Conservation (phyloP, 2,329 filamentous ascomycete genomes). For the Aschersonia sp. region DNA sequence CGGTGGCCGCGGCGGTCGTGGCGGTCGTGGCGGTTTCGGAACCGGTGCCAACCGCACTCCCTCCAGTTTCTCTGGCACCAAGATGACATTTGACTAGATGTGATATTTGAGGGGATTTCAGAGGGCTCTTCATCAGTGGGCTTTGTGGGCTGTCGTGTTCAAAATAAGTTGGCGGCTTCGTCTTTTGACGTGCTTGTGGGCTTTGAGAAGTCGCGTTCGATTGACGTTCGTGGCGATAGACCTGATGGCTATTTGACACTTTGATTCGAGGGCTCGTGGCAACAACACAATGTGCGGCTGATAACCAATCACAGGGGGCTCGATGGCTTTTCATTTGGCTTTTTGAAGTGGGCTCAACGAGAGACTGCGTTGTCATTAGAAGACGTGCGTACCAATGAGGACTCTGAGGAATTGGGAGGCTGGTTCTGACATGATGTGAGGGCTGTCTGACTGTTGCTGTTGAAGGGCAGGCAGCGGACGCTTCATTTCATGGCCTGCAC, state of each 20-base stretch:
- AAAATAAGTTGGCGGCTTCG: conserved; percentile 20
- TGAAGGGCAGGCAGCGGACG: background rate
- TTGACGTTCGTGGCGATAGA: conserved; percentile 32
- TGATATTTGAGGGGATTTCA: conserved; percentile 16
- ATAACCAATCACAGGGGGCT: conserved; percentile 2
- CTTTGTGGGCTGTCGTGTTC: conserved; percentile 44
- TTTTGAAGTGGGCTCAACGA: conserved; percentile 17
- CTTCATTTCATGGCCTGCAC: conserved; percentile 1
- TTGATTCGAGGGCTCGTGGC: conserved; percentile 25
- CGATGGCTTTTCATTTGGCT: conserved; percentile 13
- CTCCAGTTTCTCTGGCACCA: conserved; percentile 49
- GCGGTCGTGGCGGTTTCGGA: conserved; percentile 37
- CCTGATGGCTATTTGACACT: conserved; percentile 35
- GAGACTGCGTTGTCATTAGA: conserved; percentile 11
- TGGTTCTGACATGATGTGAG: conserved; percentile 6
- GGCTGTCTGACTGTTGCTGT: background rate
- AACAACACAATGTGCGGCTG: conserved; percentile 1
- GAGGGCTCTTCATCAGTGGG: conserved; percentile 18
- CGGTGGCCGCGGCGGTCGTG: conserved; percentile 35
- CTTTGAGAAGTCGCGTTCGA: conserved; percentile 37
- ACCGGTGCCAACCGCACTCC: conserved; percentile 30
- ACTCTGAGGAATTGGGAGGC: conserved; percentile 26
- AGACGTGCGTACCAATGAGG: conserved; percentile 16
- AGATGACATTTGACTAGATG: conserved; percentile 52
- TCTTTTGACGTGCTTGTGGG: conserved; percentile 26